Conservation (phyloP, 495 filamentous ascomycete genomes). For the Daldinia decipiens region DNA sequence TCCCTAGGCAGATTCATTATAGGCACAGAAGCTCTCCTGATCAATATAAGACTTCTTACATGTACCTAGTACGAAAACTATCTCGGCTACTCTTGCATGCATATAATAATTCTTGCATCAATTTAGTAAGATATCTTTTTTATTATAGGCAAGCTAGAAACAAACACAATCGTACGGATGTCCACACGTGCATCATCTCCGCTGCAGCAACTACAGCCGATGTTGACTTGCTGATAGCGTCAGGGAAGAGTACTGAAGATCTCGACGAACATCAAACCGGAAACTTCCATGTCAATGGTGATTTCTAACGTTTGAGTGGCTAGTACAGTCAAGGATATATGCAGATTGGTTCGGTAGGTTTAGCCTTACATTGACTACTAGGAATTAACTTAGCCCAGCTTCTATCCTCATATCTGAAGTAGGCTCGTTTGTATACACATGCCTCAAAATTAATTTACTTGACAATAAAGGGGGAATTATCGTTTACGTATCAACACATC, state of each 20-base stretch:
- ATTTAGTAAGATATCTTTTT: neutral
- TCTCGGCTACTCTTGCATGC: neutral
- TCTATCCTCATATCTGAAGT: neutral
- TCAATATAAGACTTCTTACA: neutral
- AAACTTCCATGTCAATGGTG: no score
- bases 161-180: neutral
- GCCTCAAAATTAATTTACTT: no score
- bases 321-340: no score
- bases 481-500: neutral
- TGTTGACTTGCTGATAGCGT: neutral
- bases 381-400: neutral
- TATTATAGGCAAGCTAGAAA: neutral
- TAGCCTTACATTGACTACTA: no score
- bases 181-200: neutral
- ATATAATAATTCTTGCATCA: neutral
- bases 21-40: neutral
- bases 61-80: neutral
- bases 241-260: neutral
- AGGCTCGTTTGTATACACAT: no score
- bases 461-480: neutral
- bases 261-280: neutral
- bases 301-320: no score
- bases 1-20: neutral
- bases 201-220: neutral
- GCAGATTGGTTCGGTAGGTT: no score